These are phyloP conservation scores for Hemileia vastatrix DNA, from an alignment of 1,284 basidiomycete genomes.

Conservation along the genomic window DNA sequence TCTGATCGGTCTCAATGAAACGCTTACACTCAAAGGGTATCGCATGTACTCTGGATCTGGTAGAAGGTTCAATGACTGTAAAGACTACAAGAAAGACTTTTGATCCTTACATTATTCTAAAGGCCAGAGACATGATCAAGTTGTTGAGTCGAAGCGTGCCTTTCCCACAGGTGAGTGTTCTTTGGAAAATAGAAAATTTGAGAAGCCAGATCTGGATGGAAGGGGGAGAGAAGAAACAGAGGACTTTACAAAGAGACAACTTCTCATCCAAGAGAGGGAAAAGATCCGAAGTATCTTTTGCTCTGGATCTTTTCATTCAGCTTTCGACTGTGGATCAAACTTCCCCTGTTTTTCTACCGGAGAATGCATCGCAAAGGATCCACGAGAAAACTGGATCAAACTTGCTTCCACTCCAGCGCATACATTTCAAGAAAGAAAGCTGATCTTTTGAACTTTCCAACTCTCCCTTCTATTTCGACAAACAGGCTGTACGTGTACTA, in stretches of 20 bases:
- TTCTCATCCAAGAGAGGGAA: no score
- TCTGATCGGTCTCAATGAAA: slow-evolving; percentile 2
- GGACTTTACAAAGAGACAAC: no score
- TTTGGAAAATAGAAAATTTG: not conserved
- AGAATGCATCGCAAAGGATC: not conserved
- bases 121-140: slow-evolving; percentile 91
- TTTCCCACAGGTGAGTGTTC: slow-evolving; percentile 46
- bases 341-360: not conserved
- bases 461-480: not conserved
- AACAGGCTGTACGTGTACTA: slow-evolving; percentile 76
- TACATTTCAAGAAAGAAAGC: no score
- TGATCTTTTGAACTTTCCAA: not conserved
- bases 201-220: no score
- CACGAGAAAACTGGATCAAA: not conserved
- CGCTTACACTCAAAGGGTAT: slow-evolving; percentile 54
- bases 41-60: slow-evolving; percentile 80
- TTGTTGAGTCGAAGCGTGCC: slow-evolving; percentile 84
- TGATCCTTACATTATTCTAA: slow-evolving; percentile 91
- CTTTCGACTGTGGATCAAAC: no score
- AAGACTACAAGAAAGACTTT: slow-evolving; percentile 91
- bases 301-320: no score
- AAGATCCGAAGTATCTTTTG: no score
- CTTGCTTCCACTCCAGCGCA: not conserved
- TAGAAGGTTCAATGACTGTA: slow-evolving; percentile 95
- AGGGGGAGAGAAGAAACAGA: no score